These are phyloP conservation scores for Xanthoconium separans DNA, from an alignment of 1,284 basidiomycete genomes.

Conservation along the genomic window DNA sequence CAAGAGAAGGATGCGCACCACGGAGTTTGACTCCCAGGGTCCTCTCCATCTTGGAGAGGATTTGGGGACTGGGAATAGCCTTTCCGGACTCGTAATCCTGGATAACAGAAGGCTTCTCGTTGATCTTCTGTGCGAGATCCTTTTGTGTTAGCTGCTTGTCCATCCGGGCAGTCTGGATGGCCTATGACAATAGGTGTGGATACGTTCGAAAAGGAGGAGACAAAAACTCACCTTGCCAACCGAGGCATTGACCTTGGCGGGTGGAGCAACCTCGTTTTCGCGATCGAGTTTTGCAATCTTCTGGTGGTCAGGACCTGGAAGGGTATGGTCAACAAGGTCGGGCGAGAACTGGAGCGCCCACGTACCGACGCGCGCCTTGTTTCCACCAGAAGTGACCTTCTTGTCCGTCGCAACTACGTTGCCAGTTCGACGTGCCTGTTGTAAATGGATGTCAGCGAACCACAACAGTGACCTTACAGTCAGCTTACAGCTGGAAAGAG, in stretches of 20 bases:
- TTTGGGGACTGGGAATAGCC: conserved; percentile 88
- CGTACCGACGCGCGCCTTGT: conserved; percentile 73
- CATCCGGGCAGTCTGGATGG: conserved; percentile 82
- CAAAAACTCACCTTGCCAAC: conserved; percentile 72
- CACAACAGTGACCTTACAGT: not conserved
- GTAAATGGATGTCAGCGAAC: not conserved
- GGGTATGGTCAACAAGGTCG: not conserved
- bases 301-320: conserved; percentile 85
- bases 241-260: conserved; percentile 75
- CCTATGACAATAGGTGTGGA: conserved; percentile 42
- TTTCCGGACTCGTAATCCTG: conserved; percentile 91
- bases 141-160: conserved; percentile 85
- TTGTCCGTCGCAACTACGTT: conserved; percentile 78
- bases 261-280: conserved; percentile 96
- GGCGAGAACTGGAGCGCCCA: conserved; percentile 7
- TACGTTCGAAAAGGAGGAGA: not conserved
- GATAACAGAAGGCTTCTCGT: conserved; percentile 85
- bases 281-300: conserved; percentile 91
- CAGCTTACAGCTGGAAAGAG: conserved; percentile 47
- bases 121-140: conserved; percentile 91
- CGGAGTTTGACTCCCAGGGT: conserved; percentile 89
- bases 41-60: conserved; percentile 92
- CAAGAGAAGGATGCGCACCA: conserved; percentile 47
- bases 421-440: conserved; percentile 67
- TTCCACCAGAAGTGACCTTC: conserved; percentile 62